phyloP scores from a whole-genome alignment of 2,329 filamentous ascomycete genomes.

The Monosporascus sp. region DNA sequence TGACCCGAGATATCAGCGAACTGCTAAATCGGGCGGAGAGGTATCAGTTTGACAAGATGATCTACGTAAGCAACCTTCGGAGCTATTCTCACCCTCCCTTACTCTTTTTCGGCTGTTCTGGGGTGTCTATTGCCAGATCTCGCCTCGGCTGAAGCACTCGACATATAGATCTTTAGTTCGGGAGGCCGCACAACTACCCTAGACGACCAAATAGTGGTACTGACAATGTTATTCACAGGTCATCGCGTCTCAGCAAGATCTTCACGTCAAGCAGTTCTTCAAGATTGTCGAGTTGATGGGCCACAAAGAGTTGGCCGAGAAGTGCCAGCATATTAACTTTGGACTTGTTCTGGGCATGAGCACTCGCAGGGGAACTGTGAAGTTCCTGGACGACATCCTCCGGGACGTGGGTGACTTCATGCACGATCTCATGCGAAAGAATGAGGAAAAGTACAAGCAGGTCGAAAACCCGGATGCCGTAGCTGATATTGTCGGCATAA shows the following conservation, averaged over 20 bases:
- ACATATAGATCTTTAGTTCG: neutral
- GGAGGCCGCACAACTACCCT: too few species aligned
- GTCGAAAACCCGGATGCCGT: conserved; percentile 76
- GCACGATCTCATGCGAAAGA: conserved; percentile 95
- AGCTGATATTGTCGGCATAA: conserved; percentile 87
- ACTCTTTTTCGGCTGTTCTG: neutral
- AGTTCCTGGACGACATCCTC: conserved; percentile 58
- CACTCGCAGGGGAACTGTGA: conserved; percentile 65
- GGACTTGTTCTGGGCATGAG: conserved; percentile 67
- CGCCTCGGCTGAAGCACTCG: neutral
- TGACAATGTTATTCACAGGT: conserved; percentile 25
- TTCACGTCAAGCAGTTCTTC: conserved; percentile 70
- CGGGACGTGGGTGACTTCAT: conserved; percentile 85
- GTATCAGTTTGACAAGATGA: conserved; percentile 69
- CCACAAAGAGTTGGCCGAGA: conserved; percentile 60
- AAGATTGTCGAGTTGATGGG: conserved; percentile 72
- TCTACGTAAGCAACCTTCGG: conserved; percentile 45
- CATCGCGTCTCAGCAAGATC: conserved; percentile 65
- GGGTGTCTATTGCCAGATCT: neutral
- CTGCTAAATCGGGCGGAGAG: conserved; percentile 58
- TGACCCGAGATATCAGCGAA: conserved; percentile 74
- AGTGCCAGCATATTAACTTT: conserved; percentile 72
- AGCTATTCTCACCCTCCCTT: neutral
- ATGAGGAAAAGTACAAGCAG: conserved; percentile 84
- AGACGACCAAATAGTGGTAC: neutral